Evolutionary conservation across 371 early-diverging fungal species (phyloP).

Genomic region (Syncephalastrum monosporum): DNA sequence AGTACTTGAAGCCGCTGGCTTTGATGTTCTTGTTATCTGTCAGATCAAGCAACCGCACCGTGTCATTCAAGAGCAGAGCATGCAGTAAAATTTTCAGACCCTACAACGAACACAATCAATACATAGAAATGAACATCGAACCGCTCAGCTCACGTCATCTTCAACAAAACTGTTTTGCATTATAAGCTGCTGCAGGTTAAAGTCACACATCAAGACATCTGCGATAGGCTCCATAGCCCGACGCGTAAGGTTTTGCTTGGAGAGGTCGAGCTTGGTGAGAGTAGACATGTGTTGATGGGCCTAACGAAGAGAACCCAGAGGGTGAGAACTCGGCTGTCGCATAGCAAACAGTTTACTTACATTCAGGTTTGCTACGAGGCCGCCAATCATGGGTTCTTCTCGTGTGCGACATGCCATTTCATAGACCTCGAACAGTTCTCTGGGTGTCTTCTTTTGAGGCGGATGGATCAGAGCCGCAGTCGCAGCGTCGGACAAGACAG

Average conservation of each 20-base stretch:
- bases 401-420: constrained; percentile 52
- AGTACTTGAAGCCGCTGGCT: constrained; percentile 59
- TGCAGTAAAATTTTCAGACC: constrained; percentile 61
- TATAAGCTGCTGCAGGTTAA: constrained; percentile 52
- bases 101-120: constrained; percentile 20
- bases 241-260: constrained; percentile 38
- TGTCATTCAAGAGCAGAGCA: constrained; percentile 54
- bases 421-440: constrained; percentile 29
- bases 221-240: constrained; percentile 55
- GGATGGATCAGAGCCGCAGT: constrained; percentile 1
- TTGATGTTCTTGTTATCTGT: constrained; percentile 58
- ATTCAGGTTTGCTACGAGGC: constrained; percentile 43
- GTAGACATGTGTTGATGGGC: constrained; percentile 21
- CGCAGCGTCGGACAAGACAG: constrained; percentile 1
- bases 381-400: constrained; percentile 52
- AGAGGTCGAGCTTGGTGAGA: constrained; percentile 48
- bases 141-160: constrained; percentile 49
- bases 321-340: not conserved
- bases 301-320: not conserved
- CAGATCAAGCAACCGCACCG: constrained; percentile 50
- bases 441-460: constrained; percentile 20
- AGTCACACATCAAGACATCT: constrained; percentile 59
- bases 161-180: constrained; percentile 64
- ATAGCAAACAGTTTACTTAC: constrained; percentile 17
- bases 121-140: no score